Conservation (phyloP, 768 basidiomycete species). For the Suillus luteus region DNA sequence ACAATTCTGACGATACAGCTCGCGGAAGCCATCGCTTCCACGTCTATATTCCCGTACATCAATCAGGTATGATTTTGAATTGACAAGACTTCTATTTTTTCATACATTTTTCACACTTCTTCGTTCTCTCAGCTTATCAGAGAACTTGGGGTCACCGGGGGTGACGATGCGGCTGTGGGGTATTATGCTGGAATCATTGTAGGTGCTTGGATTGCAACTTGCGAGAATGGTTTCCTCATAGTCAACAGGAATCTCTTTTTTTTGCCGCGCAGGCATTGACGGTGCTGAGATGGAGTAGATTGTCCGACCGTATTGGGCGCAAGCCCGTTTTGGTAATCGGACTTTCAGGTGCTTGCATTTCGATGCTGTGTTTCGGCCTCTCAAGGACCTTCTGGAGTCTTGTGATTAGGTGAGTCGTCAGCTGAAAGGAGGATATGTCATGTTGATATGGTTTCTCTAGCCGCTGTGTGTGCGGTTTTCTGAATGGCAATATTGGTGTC, state of each 20-base stretch:
- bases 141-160: constrained; percentile 62
- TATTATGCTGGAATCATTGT: constrained; percentile 67
- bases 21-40: constrained; percentile 47
- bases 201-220: constrained; percentile 25
- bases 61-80: constrained; percentile 38
- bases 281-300: constrained; percentile 63
- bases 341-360: constrained; percentile 49
- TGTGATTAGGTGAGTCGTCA: constrained; percentile 50
- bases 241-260: constrained; percentile 58
- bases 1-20: constrained; percentile 45
- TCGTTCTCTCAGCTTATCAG: constrained; percentile 49
- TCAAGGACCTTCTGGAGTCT: constrained; percentile 56
- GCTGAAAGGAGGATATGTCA: not conserved
- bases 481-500: constrained; percentile 50
- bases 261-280: constrained; percentile 59
- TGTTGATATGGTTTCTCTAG: constrained; percentile 15
- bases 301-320: constrained; percentile 60
- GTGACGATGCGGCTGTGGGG: constrained; percentile 63
- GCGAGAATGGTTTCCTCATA: not conserved
- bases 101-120: not conserved
- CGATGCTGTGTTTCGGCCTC: constrained; percentile 63
- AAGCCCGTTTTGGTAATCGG: constrained; percentile 61
- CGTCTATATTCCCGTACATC: constrained; percentile 52
- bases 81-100: not conserved
- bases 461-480: constrained; percentile 36